A percentile compares a stretch with the other conserved stretches of the same genome.
These are phyloP conservation scores for Rhodotorula kratochvilovae DNA, from an alignment of 768 basidiomycete species.

Conservation along the genomic window DNA sequence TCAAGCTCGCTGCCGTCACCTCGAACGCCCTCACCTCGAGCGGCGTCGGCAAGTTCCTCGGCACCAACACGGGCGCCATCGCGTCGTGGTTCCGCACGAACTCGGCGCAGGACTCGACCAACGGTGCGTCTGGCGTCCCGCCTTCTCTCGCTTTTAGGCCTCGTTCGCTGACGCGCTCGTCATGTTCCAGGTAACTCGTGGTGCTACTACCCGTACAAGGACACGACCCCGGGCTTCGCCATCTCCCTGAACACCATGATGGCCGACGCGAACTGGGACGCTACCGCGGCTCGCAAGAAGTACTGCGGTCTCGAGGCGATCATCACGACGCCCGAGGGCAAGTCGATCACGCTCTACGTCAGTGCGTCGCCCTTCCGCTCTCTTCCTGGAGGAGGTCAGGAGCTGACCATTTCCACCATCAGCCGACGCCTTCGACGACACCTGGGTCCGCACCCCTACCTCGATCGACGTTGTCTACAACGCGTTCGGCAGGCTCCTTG, in stretches of 20 bases:
- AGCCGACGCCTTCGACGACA: slow-evolving; percentile 40
- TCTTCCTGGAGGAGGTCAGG: background rate
- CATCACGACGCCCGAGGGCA: slow-evolving; percentile 33
- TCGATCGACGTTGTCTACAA: slow-evolving; percentile 31
- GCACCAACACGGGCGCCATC: slow-evolving; percentile 21
- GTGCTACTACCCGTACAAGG: slow-evolving; percentile 34
- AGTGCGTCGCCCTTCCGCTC: background rate
- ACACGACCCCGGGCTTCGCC: slow-evolving; percentile 37
- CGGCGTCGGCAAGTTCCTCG: background rate
- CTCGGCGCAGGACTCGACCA: slow-evolving; percentile 32
- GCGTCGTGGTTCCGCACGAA: slow-evolving; percentile 39
- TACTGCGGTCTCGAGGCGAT: slow-evolving; percentile 42
- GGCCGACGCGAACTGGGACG: slow-evolving; percentile 28
- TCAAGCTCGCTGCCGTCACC: background rate
- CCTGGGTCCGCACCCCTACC: slow-evolving; percentile 33
- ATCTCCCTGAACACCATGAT: slow-evolving; percentile 39
- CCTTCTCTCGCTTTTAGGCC: too few species aligned
- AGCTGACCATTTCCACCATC: background rate
- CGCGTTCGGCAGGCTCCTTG: slow-evolving; percentile 28
- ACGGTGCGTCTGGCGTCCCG: slow-evolving; percentile 2
- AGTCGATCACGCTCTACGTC: slow-evolving; percentile 20
- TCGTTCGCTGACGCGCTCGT: too few species aligned
- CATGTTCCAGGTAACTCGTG: slow-evolving; percentile 1
- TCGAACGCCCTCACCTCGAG: background rate
- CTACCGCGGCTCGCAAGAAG: slow-evolving; percentile 16